Percentiles rank a stretch among this genome's conserved stretches.
Evolutionary conservation across 1,284 basidiomycete species (phyloP).

Genomic region (Cryptococcus jaspeensis): DNA sequence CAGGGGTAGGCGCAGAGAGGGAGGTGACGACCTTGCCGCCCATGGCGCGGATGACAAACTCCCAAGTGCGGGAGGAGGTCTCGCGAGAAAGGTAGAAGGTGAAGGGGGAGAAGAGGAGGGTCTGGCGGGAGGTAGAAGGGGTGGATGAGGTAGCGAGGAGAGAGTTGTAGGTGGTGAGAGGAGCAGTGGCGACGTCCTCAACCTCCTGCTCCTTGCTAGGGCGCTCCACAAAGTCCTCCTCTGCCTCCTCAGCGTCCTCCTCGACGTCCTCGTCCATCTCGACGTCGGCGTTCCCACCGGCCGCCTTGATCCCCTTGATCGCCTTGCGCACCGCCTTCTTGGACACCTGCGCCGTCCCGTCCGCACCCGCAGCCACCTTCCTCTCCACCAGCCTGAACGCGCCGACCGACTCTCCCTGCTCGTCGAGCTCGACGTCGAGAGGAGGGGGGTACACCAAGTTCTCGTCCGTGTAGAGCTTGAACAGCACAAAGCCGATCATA

Average conservation of each 20-base stretch:
- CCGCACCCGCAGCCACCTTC: slow-evolving; percentile 45
- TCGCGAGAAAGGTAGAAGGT: slow-evolving; percentile 95
- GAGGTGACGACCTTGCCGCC: slow-evolving; percentile 82
- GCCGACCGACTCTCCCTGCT: slow-evolving; percentile 82
- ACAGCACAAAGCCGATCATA: slow-evolving; percentile 90
- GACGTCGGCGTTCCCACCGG: slow-evolving; percentile 31
- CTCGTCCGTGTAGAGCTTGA: slow-evolving; percentile 94
- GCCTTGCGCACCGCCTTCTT: slow-evolving; percentile 54
- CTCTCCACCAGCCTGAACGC: slow-evolving; percentile 78
- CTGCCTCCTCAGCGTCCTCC: slow-evolving; percentile 52
- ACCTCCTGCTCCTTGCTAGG: slow-evolving; percentile 61
- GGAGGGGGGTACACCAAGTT: slow-evolving; percentile 94
- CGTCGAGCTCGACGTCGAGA: slow-evolving; percentile 79
- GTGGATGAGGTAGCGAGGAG: slow-evolving; percentile 56
- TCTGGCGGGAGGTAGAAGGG: slow-evolving; percentile 55
- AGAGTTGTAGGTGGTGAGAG: slow-evolving; percentile 76
- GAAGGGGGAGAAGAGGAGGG: slow-evolving; percentile 75
- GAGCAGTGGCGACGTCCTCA: slow-evolving; percentile 53
- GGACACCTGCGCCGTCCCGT: slow-evolving; percentile 33
- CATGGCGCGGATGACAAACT: slow-evolving; percentile 90
- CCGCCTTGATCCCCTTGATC: slow-evolving; percentile 54
- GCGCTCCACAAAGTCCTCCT: slow-evolving; percentile 55
- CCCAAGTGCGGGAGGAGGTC: slow-evolving; percentile 86
- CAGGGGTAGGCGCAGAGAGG: slow-evolving; percentile 68
- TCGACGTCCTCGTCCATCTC: slow-evolving; percentile 46